These are phyloP conservation scores for Coleophoma eucalyptorum DNA, from an alignment of 2,329 filamentous ascomycete species.

Conservation along the genomic window DNA sequence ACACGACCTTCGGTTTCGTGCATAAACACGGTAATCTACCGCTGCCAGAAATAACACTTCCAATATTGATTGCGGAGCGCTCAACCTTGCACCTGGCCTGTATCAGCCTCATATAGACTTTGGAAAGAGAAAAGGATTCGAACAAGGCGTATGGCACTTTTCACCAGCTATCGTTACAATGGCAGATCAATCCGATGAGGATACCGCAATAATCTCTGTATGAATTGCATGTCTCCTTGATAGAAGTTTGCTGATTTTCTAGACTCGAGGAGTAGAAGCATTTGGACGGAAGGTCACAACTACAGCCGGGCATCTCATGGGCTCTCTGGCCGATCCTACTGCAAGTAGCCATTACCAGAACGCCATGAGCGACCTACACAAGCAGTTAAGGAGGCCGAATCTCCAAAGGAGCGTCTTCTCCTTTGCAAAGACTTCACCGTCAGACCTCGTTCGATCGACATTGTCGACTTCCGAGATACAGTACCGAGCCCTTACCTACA, in stretches of 20 bases:
- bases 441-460: conserved; percentile 87
- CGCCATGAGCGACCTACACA: conserved; percentile 86
- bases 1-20: conserved; percentile 5
- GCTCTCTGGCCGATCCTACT: conserved; percentile 53
- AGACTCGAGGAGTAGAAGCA: conserved; percentile 86
- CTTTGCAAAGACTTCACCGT: conserved; percentile 86
- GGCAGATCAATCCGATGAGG: conserved; percentile 23
- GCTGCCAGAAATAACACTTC: neutral
- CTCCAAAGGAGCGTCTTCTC: conserved; percentile 90
- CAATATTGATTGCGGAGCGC: no score
- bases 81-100: no score
- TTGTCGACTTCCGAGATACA: conserved; percentile 91
- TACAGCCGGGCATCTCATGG: conserved; percentile 87
- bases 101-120: no score
- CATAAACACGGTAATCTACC: conserved; percentile 1
- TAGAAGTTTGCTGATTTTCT: conserved; percentile 1
- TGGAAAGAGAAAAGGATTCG: no score
- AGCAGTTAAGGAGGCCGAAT: conserved; percentile 77
- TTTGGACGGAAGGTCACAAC: conserved; percentile 94
- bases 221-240: conserved; percentile 3
- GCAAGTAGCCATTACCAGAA: conserved; percentile 70
- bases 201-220: conserved; percentile 29
- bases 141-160: conserved; percentile 25
- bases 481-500: conserved; percentile 81
- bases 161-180: conserved; percentile 23